Base-by-base conservation (phyloP, 306 rosid genomes). In the Mimosa pudica region DNA sequence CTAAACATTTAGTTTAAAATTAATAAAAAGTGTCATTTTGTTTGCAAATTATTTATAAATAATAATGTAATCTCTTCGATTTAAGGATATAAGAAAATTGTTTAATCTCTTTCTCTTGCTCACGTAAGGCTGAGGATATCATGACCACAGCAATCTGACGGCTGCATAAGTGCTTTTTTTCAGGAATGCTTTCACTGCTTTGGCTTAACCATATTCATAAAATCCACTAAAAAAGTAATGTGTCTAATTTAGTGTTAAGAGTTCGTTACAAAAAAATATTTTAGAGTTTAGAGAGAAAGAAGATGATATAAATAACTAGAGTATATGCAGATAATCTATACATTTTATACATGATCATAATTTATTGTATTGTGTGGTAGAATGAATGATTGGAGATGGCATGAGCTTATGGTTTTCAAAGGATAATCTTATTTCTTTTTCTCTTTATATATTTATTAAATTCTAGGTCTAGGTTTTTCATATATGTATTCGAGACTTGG, bases 81-180 rank as follows among this genome's bases (percentile, higher is more conserved):
- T 17, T 1, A n/a, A 55, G 61, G 7, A 14, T 12, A 51, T 51
- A 13, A n/a, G 30, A 6, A 17, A 55, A 55, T 55, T 16, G 2
- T 55, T 55, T n/a, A 17, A 7, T 55, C 4, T 55, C 30, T 17
- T 54, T 54, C 30, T 17, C 61, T 55, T n/a, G 24, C 61, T 7
- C 30, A 55, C 61, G 61, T 55, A 55, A 55, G 61, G 61, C 10
- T 55, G 61, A 55, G 61, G 61, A 55, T 55, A 55, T 20, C 61
- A 55, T 55, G 61, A 55, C 61, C 10, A 17, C 61, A n/a, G 10
- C 61, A 55, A 7, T 9, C 30, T 3, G 30, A 10, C 30, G 61
- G 30, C 10, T n/a, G n/a, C 30, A n/a, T n/a, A 9, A 9, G 10
- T 16, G 42, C 3, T 38, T 38, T 38, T 38, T 55, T 55, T 55